Percentiles rank a stretch among this genome's conserved stretches.
Evolutionary conservation across 441 rosid species (phyloP).

Genomic region (Dalechampia spathulata): DNA sequence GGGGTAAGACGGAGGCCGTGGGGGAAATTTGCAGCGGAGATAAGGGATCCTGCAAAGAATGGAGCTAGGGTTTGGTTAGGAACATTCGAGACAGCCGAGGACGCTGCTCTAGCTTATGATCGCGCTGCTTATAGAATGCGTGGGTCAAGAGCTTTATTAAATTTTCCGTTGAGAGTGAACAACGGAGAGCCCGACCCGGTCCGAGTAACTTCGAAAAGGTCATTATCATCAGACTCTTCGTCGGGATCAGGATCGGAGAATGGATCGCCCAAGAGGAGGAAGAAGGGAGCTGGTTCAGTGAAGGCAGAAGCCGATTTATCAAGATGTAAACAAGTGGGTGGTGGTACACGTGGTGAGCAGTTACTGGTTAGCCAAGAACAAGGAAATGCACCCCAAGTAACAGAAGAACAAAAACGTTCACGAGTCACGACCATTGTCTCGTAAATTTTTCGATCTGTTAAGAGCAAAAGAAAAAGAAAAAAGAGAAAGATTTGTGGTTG

Average conservation of each 20-base stretch:
- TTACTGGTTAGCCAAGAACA: constrained; percentile 23
- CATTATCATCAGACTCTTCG: constrained; percentile 37
- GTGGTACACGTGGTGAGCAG: constrained; percentile 30
- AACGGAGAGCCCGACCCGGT: constrained; percentile 97
- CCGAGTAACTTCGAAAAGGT: constrained; percentile 65
- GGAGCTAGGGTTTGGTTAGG: constrained; percentile 97
- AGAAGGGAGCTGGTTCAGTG: constrained; percentile 1
- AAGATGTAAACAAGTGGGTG: constrained; percentile 23
- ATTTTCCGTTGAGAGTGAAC: constrained; percentile 78
- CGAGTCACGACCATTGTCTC: too few species aligned
- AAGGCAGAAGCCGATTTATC: constrained; percentile 24
- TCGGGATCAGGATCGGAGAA: constrained; percentile 27
- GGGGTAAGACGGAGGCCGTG: constrained; percentile 96
- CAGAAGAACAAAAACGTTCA: too few species aligned
- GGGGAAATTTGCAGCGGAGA: constrained; percentile 98
- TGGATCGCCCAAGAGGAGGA: constrained; percentile 47
- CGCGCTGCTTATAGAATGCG: constrained; percentile 93
- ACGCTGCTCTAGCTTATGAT: constrained; percentile 93
- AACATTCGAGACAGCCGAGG: constrained; percentile 91
- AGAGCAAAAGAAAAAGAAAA: too few species aligned
- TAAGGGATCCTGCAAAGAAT: constrained; percentile 83
- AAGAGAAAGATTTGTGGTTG: too few species aligned
- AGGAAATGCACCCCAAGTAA: too few species aligned
- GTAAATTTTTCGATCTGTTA: too few species aligned
- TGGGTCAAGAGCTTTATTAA: constrained; percentile 80